These are phyloP conservation scores for Fusarium albosuccineum DNA, from an alignment of 2,329 filamentous ascomycete genomes.

Conservation along the genomic window DNA sequence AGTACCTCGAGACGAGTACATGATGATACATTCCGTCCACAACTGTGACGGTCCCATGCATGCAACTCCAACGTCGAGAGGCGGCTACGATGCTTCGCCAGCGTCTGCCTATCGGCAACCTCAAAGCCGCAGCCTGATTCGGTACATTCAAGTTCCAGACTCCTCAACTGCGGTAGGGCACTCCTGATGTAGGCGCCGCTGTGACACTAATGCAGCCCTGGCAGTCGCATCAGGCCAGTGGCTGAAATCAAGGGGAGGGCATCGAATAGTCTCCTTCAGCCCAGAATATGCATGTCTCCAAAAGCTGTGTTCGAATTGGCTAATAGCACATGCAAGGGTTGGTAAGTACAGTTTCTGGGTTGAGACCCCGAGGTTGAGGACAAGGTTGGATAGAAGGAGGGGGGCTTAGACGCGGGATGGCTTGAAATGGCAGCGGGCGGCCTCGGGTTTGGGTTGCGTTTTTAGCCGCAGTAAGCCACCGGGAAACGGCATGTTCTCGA, in stretches of 20 bases:
- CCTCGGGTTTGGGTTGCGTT: not conserved
- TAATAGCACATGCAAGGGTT: not conserved
- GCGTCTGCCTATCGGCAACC: not conserved
- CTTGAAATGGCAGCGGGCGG: not conserved
- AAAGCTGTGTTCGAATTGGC: not conserved
- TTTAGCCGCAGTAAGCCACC: slow-evolving; percentile 5
- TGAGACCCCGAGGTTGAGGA: slow-evolving; percentile 1
- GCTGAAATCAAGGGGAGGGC: too few species aligned
- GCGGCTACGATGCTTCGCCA: not conserved
- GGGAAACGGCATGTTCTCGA: not conserved
- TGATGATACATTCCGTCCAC: not conserved
- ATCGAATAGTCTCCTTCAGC: too few species aligned
- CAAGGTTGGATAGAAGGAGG: not conserved
- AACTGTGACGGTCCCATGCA: not conserved
- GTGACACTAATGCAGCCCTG: not conserved
- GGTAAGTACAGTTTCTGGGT: not conserved
- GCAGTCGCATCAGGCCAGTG: too few species aligned
- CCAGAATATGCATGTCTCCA: too few species aligned
- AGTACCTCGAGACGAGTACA: slow-evolving; percentile 8
- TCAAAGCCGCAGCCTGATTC: not conserved
- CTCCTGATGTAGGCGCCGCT: not conserved
- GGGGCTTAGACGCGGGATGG: not conserved
- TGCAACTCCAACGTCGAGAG: not conserved
- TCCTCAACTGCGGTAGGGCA: too few species aligned
- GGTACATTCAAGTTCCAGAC: too few species aligned